Conservation (phyloP, 2,329 filamentous ascomycete genomes). For the Coniella vitis region DNA sequence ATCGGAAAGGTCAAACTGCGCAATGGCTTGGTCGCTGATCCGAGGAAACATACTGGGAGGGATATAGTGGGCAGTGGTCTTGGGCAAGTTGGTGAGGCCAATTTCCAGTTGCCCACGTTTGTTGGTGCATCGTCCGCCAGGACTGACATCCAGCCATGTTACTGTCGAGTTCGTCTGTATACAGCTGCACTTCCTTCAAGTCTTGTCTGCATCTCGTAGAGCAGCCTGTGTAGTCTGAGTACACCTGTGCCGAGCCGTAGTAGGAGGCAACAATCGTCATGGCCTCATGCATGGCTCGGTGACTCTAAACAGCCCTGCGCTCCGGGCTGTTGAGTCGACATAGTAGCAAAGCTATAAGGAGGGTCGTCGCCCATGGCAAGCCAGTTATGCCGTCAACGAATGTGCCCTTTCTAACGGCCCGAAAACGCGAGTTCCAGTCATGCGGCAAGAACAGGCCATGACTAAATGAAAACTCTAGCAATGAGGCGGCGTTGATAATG, state of each 20-base stretch:
- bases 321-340: conserved; percentile 23
- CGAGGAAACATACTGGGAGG: conserved; percentile 34
- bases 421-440: conserved; percentile 26
- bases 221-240: conserved; percentile 51
- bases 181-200: conserved; percentile 44
- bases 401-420: conserved; percentile 24
- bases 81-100: conserved; percentile 38
- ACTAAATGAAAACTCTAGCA: conserved; percentile 22
- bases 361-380: conserved; percentile 19
- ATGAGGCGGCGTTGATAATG: conserved; percentile 25
- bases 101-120: conserved; percentile 33
- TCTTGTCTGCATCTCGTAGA: conserved; percentile 55
- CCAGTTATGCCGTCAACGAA: conserved; percentile 25
- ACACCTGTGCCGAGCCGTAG: conserved; percentile 33
- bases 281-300: conserved; percentile 37
- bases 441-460: conserved; percentile 28
- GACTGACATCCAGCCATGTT: conserved; percentile 43
- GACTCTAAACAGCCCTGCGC: conserved; percentile 25
- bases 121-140: conserved; percentile 27
- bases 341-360: conserved; percentile 31
- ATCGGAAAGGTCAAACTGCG: conserved; percentile 18
- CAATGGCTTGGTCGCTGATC: conserved; percentile 30
- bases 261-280: conserved; percentile 38
- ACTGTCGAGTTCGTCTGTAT: conserved; percentile 51
- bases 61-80: conserved; percentile 29